Conservation (phyloP, 1,284 basidiomycete genomes). For the Naganishia cerealis region DNA sequence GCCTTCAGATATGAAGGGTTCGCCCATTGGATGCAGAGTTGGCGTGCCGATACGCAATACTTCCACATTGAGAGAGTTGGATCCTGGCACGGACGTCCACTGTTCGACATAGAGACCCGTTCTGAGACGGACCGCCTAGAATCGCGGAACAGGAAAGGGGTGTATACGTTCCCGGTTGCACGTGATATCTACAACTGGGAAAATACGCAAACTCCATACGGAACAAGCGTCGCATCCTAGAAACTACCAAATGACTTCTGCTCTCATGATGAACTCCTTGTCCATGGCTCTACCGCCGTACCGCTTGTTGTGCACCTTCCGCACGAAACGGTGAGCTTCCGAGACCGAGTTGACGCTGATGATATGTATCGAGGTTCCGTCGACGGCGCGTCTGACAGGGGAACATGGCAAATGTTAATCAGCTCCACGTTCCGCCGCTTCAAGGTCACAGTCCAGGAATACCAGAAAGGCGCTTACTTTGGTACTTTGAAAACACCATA, state of each 20-base stretch:
- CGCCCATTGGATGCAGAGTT: too few relatives aligned
- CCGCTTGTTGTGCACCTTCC: slow-evolving; percentile 19
- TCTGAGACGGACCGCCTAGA: too few relatives aligned
- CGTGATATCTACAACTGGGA: not conserved
- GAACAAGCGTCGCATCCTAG: not conserved
- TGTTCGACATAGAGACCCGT: too few relatives aligned
- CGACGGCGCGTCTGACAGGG: not conserved
- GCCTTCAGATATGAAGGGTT: too few relatives aligned
- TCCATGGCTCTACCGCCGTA: slow-evolving; percentile 7
- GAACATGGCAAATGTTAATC: not conserved
- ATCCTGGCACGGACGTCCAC: too few relatives aligned
- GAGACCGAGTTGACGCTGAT: slow-evolving; percentile 16
- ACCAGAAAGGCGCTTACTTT: slow-evolving; percentile 7
- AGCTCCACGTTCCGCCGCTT: not conserved
- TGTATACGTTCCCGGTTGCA: not conserved
- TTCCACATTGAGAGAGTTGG: too few relatives aligned
- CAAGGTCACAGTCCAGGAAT: not conserved
- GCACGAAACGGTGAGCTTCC: slow-evolving; percentile 26
- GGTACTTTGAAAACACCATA: slow-evolving; percentile 20
- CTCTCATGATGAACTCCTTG: slow-evolving; percentile 14
- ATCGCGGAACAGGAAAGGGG: not conserved
- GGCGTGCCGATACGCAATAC: too few relatives aligned
- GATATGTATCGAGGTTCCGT: slow-evolving; percentile 3
- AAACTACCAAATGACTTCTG: slow-evolving; percentile 24
- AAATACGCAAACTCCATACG: not conserved